Percentiles rank a stretch among this genome's conserved stretches.
These are phyloP conservation scores for Sclerotinia nivalis DNA, from an alignment of 2,329 filamentous ascomycete genomes.

Conservation along the genomic window DNA sequence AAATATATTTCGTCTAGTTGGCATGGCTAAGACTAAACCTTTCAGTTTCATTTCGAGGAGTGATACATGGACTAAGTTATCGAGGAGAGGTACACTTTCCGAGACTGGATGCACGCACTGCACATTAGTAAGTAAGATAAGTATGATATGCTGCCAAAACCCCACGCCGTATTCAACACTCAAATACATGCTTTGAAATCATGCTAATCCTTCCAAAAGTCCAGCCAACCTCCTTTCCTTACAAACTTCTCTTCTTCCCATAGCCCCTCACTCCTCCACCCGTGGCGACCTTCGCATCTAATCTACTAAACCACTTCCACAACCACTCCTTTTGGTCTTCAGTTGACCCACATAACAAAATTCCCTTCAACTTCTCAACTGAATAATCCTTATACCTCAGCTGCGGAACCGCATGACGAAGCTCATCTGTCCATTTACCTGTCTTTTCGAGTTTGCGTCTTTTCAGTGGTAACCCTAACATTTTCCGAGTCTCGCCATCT, in stretches of 20 bases:
- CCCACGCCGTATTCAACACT: too few relatives aligned
- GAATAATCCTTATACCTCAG: conserved; percentile 6
- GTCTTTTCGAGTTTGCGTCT: conserved; percentile 17
- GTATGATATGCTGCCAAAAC: neutral
- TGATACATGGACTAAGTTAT: neutral
- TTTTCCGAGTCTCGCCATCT: conserved; percentile 20
- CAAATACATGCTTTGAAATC: neutral
- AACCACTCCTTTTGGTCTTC: conserved; percentile 17
- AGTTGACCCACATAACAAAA: conserved; percentile 3
- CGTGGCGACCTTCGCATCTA: neutral
- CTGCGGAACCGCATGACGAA: neutral
- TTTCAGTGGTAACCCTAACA: conserved; percentile 12
- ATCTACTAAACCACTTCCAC: neutral
- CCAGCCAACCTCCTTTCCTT: neutral
- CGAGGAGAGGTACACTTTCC: neutral
- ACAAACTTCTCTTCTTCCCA: neutral
- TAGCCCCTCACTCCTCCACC: neutral
- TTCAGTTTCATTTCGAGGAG: too few relatives aligned
- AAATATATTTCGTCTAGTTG: neutral
- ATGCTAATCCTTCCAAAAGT: neutral
- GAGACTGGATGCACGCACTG: neutral
- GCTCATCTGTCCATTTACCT: conserved; percentile 10
- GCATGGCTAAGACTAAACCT: neutral
- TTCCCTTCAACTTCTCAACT: neutral
- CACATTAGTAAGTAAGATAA: neutral